phyloP scores from a whole-genome alignment of 106 monocot species.

The Agapanthus africanus region DNA sequence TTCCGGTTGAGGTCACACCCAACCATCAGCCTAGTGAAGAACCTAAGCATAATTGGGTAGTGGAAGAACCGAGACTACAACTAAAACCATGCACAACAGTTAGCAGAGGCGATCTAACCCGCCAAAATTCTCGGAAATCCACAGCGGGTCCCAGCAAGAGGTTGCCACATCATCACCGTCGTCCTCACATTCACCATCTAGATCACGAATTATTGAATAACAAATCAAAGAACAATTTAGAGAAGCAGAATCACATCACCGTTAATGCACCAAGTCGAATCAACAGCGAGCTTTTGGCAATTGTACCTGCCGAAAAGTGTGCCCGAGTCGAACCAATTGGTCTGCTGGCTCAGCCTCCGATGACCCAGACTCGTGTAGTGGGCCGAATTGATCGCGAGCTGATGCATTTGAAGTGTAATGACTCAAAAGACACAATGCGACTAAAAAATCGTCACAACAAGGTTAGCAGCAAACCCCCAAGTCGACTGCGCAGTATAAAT shows the following conservation, averaged over 20 bases:
- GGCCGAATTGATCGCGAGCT: constrained; percentile 3
- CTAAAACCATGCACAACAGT: neutral
- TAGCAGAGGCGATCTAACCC: neutral
- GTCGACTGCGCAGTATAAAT: neutral
- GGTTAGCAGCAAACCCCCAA: neutral
- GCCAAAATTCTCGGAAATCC: neutral
- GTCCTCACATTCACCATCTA: too few relatives aligned
- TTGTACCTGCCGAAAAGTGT: constrained; percentile 13
- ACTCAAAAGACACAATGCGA: too few relatives aligned
- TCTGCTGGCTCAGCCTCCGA: neutral
- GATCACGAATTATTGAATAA: neutral
- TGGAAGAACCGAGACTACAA: too few relatives aligned
- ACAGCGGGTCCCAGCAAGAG: neutral
- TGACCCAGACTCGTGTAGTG: neutral
- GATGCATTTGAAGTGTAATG: constrained; percentile 5
- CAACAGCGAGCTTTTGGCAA: neutral
- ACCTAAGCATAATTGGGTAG: too few relatives aligned
- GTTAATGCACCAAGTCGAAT: neutral
- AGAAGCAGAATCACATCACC: neutral
- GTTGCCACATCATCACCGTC: neutral
- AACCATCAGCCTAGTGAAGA: too few relatives aligned
- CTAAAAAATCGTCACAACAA: neutral
- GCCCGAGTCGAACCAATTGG: constrained; percentile 1
- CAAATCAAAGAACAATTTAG: neutral
- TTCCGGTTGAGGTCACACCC: too few relatives aligned